Evolutionary conservation across 116 monocot genomes (phyloP).

Genomic region (Papilionanthe hybrid): DNA sequence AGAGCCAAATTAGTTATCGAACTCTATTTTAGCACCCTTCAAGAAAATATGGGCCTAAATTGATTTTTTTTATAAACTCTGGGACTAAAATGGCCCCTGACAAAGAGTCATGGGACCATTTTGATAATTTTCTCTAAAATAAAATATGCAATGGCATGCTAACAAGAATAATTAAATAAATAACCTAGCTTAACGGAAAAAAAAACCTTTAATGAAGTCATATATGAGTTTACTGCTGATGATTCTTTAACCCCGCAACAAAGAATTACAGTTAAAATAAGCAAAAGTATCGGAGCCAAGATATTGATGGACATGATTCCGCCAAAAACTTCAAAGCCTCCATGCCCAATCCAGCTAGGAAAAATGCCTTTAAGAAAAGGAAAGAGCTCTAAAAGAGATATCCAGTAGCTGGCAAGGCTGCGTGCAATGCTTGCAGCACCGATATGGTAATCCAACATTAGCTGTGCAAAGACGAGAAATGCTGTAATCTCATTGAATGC

Average conservation of each 20-base stretch:
- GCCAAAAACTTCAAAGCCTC: constrained; percentile 74
- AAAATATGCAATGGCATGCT: neutral
- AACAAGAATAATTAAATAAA: neutral
- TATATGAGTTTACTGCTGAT: constrained; percentile 69
- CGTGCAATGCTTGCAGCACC: constrained; percentile 94
- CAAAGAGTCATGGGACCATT: too few relatives aligned
- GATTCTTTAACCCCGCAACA: constrained; percentile 91
- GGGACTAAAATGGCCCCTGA: too few relatives aligned
- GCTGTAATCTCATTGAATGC: constrained; percentile 93
- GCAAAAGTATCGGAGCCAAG: constrained; percentile 71
- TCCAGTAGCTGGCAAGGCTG: constrained; percentile 81
- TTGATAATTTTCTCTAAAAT: too few relatives aligned
- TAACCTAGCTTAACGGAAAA: constrained; percentile 6
- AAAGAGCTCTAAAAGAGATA: constrained; percentile 74
- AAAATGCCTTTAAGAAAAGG: constrained; percentile 65
- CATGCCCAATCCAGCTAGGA: constrained; percentile 87
- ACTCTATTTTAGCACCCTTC: too few relatives aligned
- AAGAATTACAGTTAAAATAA: constrained; percentile 67
- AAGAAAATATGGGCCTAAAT: too few relatives aligned
- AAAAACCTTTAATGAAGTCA: constrained; percentile 78
- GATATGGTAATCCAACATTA: constrained; percentile 97
- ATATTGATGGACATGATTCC: constrained; percentile 82
- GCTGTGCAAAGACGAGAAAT: constrained; percentile 87
- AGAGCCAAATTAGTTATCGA: too few relatives aligned
- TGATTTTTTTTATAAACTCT: too few relatives aligned